These are phyloP conservation scores for Populus alba DNA, from an alignment of 345 rosid genomes.

Conservation along the genomic window DNA sequence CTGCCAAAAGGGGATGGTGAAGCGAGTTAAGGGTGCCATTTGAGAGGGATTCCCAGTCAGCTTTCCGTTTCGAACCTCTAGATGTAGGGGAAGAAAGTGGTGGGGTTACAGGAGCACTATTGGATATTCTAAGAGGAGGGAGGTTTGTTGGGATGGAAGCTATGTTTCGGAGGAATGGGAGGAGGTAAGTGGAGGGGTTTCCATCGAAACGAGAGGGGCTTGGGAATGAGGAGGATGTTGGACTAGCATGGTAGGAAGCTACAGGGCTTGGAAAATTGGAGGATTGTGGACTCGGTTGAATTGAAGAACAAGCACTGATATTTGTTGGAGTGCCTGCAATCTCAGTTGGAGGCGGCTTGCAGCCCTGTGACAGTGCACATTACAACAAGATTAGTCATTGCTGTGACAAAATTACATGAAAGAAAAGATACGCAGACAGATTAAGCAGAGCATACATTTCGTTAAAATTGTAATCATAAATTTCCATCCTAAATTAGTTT, in stretches of 20 bases:
- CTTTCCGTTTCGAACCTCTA: conserved; percentile 37
- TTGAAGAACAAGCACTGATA: conserved; percentile 29
- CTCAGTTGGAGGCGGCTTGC: conserved; percentile 24
- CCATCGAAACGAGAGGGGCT: conserved; percentile 28
- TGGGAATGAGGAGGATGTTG: conserved; percentile 33
- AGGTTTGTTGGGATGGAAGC: conserved; percentile 35
- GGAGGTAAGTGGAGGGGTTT: conserved; percentile 30
- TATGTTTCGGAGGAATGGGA: conserved; percentile 32
- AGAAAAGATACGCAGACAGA: background rate
- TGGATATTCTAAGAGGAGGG: conserved; percentile 35
- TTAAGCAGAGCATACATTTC: background rate
- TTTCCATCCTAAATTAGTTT: background rate
- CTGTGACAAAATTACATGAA: background rate
- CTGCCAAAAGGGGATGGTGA: conserved; percentile 18
- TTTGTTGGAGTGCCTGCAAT: conserved; percentile 25
- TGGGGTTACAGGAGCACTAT: conserved; percentile 40
- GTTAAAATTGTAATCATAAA: background rate
- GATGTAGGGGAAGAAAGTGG: conserved; percentile 31
- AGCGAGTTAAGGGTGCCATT: conserved; percentile 40
- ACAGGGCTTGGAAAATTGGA: conserved; percentile 33
- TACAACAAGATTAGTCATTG: background rate
- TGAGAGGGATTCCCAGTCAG: conserved; percentile 58
- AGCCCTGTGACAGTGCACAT: conserved; percentile 21
- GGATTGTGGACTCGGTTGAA: conserved; percentile 36
- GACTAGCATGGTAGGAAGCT: conserved; percentile 37